phyloP scores from a whole-genome alignment of 1,284 basidiomycete genomes.

The Rhizoctonia solani region DNA sequence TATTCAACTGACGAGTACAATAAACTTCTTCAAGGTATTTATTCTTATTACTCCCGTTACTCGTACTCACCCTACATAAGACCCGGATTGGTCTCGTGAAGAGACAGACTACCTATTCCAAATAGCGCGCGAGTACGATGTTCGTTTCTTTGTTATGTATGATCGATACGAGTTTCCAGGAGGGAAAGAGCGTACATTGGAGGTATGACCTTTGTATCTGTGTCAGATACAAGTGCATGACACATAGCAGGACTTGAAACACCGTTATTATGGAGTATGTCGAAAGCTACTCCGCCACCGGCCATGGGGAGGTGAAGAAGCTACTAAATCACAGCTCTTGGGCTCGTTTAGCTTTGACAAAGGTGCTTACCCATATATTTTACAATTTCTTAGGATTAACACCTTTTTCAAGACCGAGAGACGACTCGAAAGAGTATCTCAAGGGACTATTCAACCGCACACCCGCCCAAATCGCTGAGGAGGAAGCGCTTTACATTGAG shows the following conservation, averaged over 20 bases:
- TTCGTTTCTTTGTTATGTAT: conserved; percentile 87
- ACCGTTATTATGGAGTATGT: conserved; percentile 92
- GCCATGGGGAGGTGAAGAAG: conserved; percentile 80
- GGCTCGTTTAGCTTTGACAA: conserved; percentile 82
- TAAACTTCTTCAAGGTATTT: conserved; percentile 70
- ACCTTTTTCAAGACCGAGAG: conserved; percentile 71
- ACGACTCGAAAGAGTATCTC: conserved; percentile 88
- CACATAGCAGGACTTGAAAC: conserved; percentile 82
- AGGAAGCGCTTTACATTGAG: conserved; percentile 94
- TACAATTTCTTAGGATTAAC: not conserved
- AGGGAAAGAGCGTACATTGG: conserved; percentile 62
- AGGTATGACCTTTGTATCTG: conserved; percentile 55
- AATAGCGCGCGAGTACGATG: conserved; percentile 81
- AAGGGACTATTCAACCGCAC: conserved; percentile 84
- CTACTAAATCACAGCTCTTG: conserved; percentile 67
- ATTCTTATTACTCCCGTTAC: not conserved
- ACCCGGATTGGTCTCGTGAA: conserved; percentile 88
- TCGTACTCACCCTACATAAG: conserved; percentile 47
- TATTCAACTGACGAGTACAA: conserved; percentile 95
- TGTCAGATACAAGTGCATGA: not conserved
- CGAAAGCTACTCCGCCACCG: conserved; percentile 84
- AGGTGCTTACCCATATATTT: conserved; percentile 52
- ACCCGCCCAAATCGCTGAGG: conserved; percentile 88
- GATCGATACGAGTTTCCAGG: conserved; percentile 84
- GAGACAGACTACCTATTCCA: conserved; percentile 94